Evolutionary conservation across 495 filamentous ascomycete genomes (phyloP).

Genomic region (Penicillium egyptiacum): DNA sequence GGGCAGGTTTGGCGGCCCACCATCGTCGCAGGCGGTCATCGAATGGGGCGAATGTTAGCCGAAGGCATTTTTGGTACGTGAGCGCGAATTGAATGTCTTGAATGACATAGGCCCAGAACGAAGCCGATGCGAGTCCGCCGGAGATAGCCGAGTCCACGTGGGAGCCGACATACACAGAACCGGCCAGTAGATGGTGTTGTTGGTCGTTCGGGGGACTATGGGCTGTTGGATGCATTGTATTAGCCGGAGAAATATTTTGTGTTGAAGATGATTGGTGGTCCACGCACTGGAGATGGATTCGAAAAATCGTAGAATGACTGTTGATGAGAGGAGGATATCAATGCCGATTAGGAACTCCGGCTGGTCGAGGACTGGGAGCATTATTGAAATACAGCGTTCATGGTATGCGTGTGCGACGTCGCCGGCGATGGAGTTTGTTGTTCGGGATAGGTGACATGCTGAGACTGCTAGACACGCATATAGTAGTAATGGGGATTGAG

Average conservation of each 20-base stretch:
- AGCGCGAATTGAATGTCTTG: slow-evolving; percentile 47
- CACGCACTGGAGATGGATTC: slow-evolving; percentile 44
- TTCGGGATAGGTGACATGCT: slow-evolving; percentile 42
- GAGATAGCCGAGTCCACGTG: slow-evolving; percentile 43
- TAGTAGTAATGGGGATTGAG: slow-evolving; percentile 35
- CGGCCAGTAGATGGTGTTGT: slow-evolving; percentile 43
- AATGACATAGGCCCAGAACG: slow-evolving; percentile 47
- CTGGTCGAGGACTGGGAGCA: slow-evolving; percentile 41
- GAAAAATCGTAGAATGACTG: slow-evolving; percentile 45
- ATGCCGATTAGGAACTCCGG: slow-evolving; percentile 37
- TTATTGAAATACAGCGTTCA: slow-evolving; percentile 45
- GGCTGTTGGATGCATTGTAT: slow-evolving; percentile 18
- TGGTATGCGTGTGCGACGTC: slow-evolving; percentile 43
- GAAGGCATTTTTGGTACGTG: slow-evolving; percentile 39
- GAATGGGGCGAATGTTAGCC: slow-evolving; percentile 38
- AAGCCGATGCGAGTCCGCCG: slow-evolving; percentile 40
- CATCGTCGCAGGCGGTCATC: slow-evolving; percentile 35
- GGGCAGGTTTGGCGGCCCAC: slow-evolving; percentile 31
- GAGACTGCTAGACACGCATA: slow-evolving; percentile 46
- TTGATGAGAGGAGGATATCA: slow-evolving; percentile 44
- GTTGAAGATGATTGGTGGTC: neutral
- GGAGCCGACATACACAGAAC: slow-evolving; percentile 46
- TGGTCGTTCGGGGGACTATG: slow-evolving; percentile 40
- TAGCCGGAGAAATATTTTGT: neutral
- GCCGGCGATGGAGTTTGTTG: slow-evolving; percentile 33